Base-by-base conservation (phyloP, 768 basidiomycete genomes). In the Mycena belliarum region DNA sequence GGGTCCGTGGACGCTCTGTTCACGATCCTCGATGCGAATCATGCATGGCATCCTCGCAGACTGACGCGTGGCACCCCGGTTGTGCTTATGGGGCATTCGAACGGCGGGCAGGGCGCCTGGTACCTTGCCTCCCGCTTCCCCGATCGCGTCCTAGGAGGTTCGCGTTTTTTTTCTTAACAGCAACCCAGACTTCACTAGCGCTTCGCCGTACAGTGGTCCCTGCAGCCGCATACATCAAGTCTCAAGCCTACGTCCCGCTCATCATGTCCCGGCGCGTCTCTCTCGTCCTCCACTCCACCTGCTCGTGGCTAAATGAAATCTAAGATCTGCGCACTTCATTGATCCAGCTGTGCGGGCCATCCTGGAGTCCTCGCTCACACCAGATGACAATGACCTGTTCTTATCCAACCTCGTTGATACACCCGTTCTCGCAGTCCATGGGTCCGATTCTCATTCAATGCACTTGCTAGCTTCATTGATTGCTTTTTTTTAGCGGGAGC, bases 61-160 rank as follows among this genome's bases (percentile, higher is more conserved):
- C 76, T 82, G 41, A 58, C 66, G 28, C 15, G 64, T 0, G 61
- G 75, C 26, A 76, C 79, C 3, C 76, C 75, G 26, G 82, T 85
- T 9, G 73, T 88, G n/a, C 66, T 94, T n/a, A 75, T 94, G 32
- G 94, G 95, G 0, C 94, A 97, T 68, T 95, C 93, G 3, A 97
- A 97, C 69, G 94, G 94, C 26, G 94, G 93, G 14, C 95, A 95
- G 70, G 94, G 94, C 0, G 78, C 87, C 2, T 94, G 92, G 90
- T 87, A 93, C 69, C 66, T 89, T 18, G 85, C 89, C 15, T 80
- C 86, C 25, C 77, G 89, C 60, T 89, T 82, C 70, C 93, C 95
- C 1, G 93, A 95, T 68, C 78, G 81, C 52, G 82, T 89, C 12
- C 63, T 86, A 10, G 87, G 81, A 49, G 83, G 87, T 87, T 59